Conservation (phyloP, 768 basidiomycete genomes). For the Chalciporus piperatus region DNA sequence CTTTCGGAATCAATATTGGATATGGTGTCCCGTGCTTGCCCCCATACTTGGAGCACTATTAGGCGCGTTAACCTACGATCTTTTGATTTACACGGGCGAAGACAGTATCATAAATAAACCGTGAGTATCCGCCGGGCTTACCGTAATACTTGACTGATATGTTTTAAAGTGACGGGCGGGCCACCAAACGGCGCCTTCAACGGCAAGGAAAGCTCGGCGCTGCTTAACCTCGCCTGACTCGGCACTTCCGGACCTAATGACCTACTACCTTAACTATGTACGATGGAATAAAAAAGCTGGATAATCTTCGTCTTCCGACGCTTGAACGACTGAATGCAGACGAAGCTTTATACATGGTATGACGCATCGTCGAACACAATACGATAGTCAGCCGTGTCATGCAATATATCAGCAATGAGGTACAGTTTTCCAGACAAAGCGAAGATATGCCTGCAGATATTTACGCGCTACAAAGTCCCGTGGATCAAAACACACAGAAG, state of each 20-base stretch:
- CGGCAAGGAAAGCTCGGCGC: background rate
- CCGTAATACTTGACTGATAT: background rate
- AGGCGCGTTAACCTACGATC: conserved; percentile 55
- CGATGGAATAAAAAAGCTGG: too few species aligned
- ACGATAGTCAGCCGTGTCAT: background rate
- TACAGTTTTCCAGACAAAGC: background rate
- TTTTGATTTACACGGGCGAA: conserved; percentile 48
- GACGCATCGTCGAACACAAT: too few species aligned
- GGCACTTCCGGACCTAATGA: background rate
- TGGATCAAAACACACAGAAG: background rate
- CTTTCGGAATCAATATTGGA: conserved; percentile 58
- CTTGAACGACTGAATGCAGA: too few species aligned
- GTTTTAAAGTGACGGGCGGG: background rate
- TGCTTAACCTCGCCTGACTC: background rate
- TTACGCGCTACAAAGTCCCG: conserved; percentile 4
- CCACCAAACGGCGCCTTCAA: background rate
- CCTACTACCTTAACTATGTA: background rate
- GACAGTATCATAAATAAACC: conserved; percentile 51
- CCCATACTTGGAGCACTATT: conserved; percentile 52
- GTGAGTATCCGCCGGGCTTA: conserved; percentile 25
- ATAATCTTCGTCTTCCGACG: too few species aligned
- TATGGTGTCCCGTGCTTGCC: conserved; percentile 60
- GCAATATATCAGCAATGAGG: background rate
- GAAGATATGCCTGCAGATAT: background rate
- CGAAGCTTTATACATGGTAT: too few species aligned